Conservation (phyloP, 1,139 yeast genomes). For the Zygoascus sp. region DNA sequence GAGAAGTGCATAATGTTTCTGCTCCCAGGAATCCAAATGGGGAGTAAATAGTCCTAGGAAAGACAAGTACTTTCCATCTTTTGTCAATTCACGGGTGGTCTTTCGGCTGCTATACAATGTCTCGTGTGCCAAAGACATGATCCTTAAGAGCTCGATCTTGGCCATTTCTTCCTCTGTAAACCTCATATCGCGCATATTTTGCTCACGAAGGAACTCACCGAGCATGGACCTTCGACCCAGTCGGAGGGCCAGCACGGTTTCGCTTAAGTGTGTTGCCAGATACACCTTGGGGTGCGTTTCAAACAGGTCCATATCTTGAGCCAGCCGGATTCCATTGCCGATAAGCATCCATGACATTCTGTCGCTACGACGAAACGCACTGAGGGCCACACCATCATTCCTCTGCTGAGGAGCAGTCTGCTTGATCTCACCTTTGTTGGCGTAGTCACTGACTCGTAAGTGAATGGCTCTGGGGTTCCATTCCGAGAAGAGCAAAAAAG, state of each 20-base stretch:
- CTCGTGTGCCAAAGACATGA: slow-evolving; percentile 79
- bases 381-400: slow-evolving; percentile 60
- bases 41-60: slow-evolving; percentile 71
- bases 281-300: slow-evolving; percentile 69
- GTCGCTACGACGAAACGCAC: slow-evolving; percentile 81
- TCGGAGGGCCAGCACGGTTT: slow-evolving; percentile 46
- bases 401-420: slow-evolving; percentile 24
- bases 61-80: slow-evolving; percentile 60
- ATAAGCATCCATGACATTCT: slow-evolving; percentile 93
- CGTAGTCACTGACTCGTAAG: slow-evolving; percentile 84
- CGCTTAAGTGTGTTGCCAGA: slow-evolving; percentile 80
- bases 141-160: slow-evolving; percentile 70
- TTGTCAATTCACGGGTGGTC: slow-evolving; percentile 35
- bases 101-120: slow-evolving; percentile 55
- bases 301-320: slow-evolving; percentile 81
- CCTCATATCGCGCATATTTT: slow-evolving; percentile 33
- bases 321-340: slow-evolving; percentile 80
- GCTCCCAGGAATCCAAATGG: slow-evolving; percentile 71
- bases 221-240: slow-evolving; percentile 38
- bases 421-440: slow-evolving; percentile 45
- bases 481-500: slow-evolving; percentile 82
- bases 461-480: slow-evolving; percentile 96
- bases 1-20: slow-evolving; percentile 54
- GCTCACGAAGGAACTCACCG: slow-evolving; percentile 31
- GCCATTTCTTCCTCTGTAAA: slow-evolving; percentile 71